These are phyloP conservation scores for Arthrinium phaeospermum DNA, from an alignment of 2,329 filamentous ascomycete genomes.

Conservation along the genomic window DNA sequence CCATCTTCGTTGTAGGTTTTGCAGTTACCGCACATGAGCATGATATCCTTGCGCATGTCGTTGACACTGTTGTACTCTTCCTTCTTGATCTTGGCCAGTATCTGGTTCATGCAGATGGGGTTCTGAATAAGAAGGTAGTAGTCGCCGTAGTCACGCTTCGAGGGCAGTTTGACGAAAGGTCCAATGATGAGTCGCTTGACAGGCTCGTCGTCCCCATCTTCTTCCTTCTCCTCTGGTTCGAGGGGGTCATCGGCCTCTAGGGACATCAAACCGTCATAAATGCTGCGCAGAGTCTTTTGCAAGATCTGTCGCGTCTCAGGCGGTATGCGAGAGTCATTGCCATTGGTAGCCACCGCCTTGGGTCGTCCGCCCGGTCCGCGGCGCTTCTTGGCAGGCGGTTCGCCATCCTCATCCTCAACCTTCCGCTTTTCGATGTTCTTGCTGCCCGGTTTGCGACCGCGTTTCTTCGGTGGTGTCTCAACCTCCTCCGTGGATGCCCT, in stretches of 20 bases:
- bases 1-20: slow-evolving; percentile 96
- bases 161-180: slow-evolving; percentile 89
- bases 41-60: slow-evolving; percentile 83
- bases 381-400: slow-evolving; percentile 80
- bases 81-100: slow-evolving; percentile 93
- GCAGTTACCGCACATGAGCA: slow-evolving; percentile 86
- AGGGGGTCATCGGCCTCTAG: slow-evolving; percentile 77
- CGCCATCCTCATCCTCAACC: slow-evolving; percentile 77
- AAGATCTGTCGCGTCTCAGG: slow-evolving; percentile 76
- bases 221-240: slow-evolving; percentile 54
- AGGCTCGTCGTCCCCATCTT: slow-evolving; percentile 57
- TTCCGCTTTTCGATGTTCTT: slow-evolving; percentile 83
- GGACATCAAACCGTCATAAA: slow-evolving; percentile 82
- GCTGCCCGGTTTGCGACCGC: slow-evolving; percentile 78
- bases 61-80: slow-evolving; percentile 85
- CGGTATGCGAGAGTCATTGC: slow-evolving; percentile 56
- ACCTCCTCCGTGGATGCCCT: slow-evolving; percentile 84
- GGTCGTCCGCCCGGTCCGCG: slow-evolving; percentile 72
- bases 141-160: slow-evolving; percentile 88
- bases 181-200: slow-evolving; percentile 84
- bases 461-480: slow-evolving; percentile 77
- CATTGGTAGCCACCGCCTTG: slow-evolving; percentile 58
- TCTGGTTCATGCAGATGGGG: slow-evolving; percentile 95
- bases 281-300: slow-evolving; percentile 76
- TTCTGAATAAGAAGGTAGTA: slow-evolving; percentile 94